These are phyloP conservation scores for Silybum marianum DNA, from an alignment of 129 eudicot genomes.

Conservation along the genomic window DNA sequence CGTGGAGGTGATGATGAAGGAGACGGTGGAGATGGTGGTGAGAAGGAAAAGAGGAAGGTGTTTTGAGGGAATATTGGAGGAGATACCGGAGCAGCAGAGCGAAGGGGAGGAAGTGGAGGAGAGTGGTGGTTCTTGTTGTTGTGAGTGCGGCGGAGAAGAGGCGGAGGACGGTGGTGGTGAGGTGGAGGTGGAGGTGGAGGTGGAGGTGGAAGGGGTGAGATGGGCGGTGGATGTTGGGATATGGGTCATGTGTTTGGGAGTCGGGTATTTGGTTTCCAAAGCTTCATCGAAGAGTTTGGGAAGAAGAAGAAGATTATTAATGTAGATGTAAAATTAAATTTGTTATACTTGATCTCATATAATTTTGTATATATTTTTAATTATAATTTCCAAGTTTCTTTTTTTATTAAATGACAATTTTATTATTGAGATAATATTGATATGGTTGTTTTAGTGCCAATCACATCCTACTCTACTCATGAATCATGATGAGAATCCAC, in stretches of 20 bases:
- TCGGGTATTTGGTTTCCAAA: constrained; percentile 74
- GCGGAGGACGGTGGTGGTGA: constrained; percentile 29
- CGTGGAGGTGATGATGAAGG: constrained; percentile 35
- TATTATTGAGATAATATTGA: neutral
- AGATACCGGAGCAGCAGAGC: constrained; percentile 63
- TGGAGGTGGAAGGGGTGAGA: constrained; percentile 59
- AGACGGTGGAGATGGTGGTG: constrained; percentile 43
- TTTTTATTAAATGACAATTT: no score
- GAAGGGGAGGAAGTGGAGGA: constrained; percentile 44
- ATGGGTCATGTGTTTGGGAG: constrained; percentile 86
- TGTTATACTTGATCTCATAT: neutral
- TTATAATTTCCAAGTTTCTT: neutral
- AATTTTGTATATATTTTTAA: constrained; percentile 4
- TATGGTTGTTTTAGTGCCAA: constrained; percentile 19
- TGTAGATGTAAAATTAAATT: neutral
- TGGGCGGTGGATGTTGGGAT: constrained; percentile 97
- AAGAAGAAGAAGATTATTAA: constrained; percentile 24
- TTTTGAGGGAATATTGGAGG: constrained; percentile 49
- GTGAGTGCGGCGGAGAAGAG: constrained; percentile 1
- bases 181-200: constrained; percentile 36
- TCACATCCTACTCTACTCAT: constrained; percentile 30
- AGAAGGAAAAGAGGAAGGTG: constrained; percentile 36
- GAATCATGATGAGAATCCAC: constrained; percentile 20
- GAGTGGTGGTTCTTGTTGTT: constrained; percentile 19
- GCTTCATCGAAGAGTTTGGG: constrained; percentile 45